Evolutionary conservation across 202 grass and related monocot genomes (phyloP).

Genomic region (Elaeis oleifera): DNA sequence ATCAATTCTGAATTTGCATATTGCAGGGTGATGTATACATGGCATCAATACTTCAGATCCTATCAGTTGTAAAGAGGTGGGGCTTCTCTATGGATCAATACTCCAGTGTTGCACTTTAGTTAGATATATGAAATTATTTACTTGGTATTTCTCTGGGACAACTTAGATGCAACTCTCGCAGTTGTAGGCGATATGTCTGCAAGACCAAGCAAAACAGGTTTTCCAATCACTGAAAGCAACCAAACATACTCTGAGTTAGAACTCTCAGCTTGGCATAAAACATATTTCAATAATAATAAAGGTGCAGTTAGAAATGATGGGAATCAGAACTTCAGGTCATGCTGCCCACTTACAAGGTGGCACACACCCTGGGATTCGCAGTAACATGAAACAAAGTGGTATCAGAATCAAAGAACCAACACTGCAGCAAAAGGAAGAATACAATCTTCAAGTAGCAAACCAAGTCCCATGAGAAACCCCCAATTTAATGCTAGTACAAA

Average conservation of each 20-base stretch:
- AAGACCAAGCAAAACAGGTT: conserved; percentile 69
- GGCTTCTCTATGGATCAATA: neutral
- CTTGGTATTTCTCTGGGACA: neutral
- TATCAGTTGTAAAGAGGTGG: conserved; percentile 61
- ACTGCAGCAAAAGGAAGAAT: conserved; percentile 2
- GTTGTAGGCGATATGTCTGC: conserved; percentile 48
- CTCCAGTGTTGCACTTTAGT: no score
- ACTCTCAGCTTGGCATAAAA: conserved; percentile 42
- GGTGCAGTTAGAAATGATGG: conserved; percentile 19
- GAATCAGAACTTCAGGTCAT: neutral
- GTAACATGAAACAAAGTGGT: neutral
- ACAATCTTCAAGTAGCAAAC: neutral
- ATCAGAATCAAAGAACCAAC: conserved; percentile 1
- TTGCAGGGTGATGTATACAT: conserved; percentile 67
- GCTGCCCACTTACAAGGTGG: conserved; percentile 10
- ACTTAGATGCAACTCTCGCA: neutral
- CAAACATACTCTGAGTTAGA: conserved; percentile 45
- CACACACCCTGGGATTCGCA: neutral
- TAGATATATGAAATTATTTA: no score
- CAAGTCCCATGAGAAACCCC: conserved; percentile 7
- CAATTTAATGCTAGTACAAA: conserved; percentile 9
- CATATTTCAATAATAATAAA: conserved; percentile 27
- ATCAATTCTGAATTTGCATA: conserved; percentile 1
- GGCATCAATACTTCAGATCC: conserved; percentile 73
- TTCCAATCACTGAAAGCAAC: conserved; percentile 64